phyloP scores from a whole-genome alignment of 306 rosid species.

The Sindora glabra region DNA sequence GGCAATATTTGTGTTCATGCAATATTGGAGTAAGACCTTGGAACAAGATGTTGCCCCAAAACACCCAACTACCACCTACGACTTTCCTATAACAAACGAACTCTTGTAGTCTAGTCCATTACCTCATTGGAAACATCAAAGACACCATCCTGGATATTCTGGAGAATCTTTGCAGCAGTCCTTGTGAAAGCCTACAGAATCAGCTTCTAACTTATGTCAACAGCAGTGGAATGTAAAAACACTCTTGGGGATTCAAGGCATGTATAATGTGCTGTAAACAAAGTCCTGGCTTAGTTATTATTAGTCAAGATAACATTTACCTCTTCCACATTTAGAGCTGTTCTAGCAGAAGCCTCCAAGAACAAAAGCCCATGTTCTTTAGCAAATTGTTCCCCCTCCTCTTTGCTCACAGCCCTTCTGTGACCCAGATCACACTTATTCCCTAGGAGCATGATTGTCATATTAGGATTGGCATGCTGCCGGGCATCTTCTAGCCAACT shows the following conservation, averaged over 20 bases:
- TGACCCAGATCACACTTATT: constrained; percentile 89
- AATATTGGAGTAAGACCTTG: neutral
- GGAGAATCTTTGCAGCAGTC: constrained; percentile 89
- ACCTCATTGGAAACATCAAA: constrained; percentile 95
- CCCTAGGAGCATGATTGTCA: constrained; percentile 89
- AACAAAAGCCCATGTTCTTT: constrained; percentile 91
- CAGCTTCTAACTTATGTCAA: neutral
- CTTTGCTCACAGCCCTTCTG: constrained; percentile 90
- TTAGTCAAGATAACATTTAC: constrained; percentile 29
- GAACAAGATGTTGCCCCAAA: neutral
- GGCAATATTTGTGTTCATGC: no score
- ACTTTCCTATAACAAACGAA: constrained; percentile 1
- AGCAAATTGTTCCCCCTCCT: constrained; percentile 96
- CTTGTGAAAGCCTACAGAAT: constrained; percentile 67
- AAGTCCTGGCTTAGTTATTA: neutral
- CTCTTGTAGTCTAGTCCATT: constrained; percentile 5
- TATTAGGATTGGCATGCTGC: constrained; percentile 95
- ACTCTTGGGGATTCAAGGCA: neutral
- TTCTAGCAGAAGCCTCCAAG: constrained; percentile 95
- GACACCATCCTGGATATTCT: constrained; percentile 87
- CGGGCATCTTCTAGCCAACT: constrained; percentile 99
- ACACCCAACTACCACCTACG: neutral
- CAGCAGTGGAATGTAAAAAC: neutral
- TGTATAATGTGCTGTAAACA: neutral
- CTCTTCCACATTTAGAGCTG: constrained; percentile 96